Evolutionary conservation across 345 rosid genomes (phyloP).

Genomic region (Citrus trifoliata): DNA sequence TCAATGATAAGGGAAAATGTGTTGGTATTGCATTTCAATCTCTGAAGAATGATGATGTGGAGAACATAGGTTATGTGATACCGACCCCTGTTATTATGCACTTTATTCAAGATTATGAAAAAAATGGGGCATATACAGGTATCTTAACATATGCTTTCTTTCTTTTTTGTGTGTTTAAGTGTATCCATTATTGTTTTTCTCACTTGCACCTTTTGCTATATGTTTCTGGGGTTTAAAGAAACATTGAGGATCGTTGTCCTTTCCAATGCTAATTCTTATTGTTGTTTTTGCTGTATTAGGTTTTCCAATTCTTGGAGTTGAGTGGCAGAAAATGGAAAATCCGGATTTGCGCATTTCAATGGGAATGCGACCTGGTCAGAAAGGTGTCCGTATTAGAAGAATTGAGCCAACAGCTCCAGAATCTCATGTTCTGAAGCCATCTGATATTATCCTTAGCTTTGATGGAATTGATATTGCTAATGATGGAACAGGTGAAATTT

Average conservation of each 20-base stretch:
- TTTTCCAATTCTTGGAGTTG: conserved; percentile 89
- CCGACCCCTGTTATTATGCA: conserved; percentile 92
- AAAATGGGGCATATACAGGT: conserved; percentile 88
- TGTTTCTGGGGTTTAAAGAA: not conserved
- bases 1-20: conserved; percentile 83
- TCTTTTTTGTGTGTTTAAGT: not conserved
- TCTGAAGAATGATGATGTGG: conserved; percentile 87
- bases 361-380: conserved; percentile 80
- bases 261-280: not conserved
- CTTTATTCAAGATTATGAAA: conserved; percentile 85
- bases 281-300: conserved; percentile 42
- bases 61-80: conserved; percentile 91
- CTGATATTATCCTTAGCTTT: conserved; percentile 85
- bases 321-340: conserved; percentile 99
- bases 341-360: conserved; percentile 75
- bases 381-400: conserved; percentile 91
- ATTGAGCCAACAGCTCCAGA: conserved; percentile 92
- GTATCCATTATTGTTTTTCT: not conserved
- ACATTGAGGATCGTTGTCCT: not conserved
- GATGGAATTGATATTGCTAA: conserved; percentile 84
- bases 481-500: conserved; percentile 82
- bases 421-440: conserved; percentile 74
- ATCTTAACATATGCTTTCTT: not conserved
- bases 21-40: conserved; percentile 99
- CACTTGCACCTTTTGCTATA: not conserved